Percentiles rank a stretch among this genome's conserved stretches.
These are phyloP conservation scores for Passiflora organensis DNA, from an alignment of 345 rosid species.

Conservation along the genomic window DNA sequence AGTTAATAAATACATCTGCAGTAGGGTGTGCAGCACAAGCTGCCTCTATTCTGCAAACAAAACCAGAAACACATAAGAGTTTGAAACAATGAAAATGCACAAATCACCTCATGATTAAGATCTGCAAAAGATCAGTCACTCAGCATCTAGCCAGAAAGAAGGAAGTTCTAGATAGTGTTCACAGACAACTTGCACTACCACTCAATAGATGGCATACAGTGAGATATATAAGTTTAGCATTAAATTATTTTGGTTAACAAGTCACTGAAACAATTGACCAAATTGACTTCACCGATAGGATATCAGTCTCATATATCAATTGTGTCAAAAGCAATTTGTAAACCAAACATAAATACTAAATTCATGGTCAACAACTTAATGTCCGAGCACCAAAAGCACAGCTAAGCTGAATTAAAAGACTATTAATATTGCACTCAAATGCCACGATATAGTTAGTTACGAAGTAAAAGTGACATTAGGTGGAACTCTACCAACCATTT, in stretches of 20 bases:
- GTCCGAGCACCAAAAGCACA: neutral
- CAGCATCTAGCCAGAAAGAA: neutral
- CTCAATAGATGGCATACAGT: neutral
- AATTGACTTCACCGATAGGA: neutral
- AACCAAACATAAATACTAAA: too few species aligned
- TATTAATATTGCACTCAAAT: too few species aligned
- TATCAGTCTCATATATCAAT: neutral
- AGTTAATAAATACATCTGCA: conserved; percentile 94
- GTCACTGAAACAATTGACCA: neutral
- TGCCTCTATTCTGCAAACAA: conserved; percentile 73
- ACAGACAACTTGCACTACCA: neutral
- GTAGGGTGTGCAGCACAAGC: conserved; percentile 93
- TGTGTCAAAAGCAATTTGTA: neutral
- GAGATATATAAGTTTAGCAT: neutral
- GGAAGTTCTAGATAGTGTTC: neutral
- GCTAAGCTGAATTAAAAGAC: too few species aligned
- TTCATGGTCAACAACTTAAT: neutral
- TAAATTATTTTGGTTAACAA: neutral
- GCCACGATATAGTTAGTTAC: too few species aligned
- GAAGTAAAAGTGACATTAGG: too few species aligned
- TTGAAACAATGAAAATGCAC: conserved; percentile 2
- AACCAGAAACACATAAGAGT: conserved; percentile 8
- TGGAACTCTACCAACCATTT: too few species aligned
- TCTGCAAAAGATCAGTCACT: neutral
- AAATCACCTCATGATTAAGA: neutral